These are phyloP conservation scores for Cetraspora pellucida DNA, from an alignment of 192 early-diverging fungal genomes.

Conservation along the genomic window DNA sequence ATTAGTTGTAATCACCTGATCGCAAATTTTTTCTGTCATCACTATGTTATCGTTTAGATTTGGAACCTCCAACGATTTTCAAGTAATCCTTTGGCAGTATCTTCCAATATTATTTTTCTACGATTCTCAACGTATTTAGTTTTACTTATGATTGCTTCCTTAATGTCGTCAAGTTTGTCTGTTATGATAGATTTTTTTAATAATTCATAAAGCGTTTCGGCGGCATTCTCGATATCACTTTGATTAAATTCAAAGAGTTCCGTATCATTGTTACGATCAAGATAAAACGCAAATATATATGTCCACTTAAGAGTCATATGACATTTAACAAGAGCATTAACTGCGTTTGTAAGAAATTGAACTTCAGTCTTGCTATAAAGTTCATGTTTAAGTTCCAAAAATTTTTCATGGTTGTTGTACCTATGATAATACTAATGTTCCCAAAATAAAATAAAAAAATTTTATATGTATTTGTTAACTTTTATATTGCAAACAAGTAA, in stretches of 20 bases:
- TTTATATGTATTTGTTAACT: not conserved
- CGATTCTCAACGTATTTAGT: constrained; percentile 87
- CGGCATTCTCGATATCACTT: constrained; percentile 94
- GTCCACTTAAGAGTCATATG: constrained; percentile 97
- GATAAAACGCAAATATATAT: constrained; percentile 95
- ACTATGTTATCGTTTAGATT: no score
- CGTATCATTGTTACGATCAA: constrained; percentile 82
- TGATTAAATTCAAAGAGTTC: constrained; percentile 98
- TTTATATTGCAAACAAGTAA: not conserved
- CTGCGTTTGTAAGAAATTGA: constrained; percentile 92
- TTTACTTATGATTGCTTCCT: constrained; percentile 90
- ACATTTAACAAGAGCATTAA: constrained; percentile 84
- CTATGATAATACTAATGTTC: constrained; percentile 87
- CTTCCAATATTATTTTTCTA: constrained; percentile 85
- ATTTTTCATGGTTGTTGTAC: constrained; percentile 97
- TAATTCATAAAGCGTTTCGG: constrained; percentile 89
- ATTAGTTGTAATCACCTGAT: no score
- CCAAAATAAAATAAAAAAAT: not conserved
- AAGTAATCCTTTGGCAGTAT: constrained; percentile 82
- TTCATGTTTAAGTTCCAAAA: constrained; percentile 81
- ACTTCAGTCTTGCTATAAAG: constrained; percentile 90
- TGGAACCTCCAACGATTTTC: constrained; percentile 84
- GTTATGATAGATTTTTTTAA: constrained; percentile 83
- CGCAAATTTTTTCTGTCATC: no score
- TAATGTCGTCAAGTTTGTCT: constrained; percentile 75